Percentiles rank a stretch among this genome's conserved stretches.
These are phyloP conservation scores for Arabidopsis hybrid DNA, from an alignment of 441 rosid species.

Conservation along the genomic window DNA sequence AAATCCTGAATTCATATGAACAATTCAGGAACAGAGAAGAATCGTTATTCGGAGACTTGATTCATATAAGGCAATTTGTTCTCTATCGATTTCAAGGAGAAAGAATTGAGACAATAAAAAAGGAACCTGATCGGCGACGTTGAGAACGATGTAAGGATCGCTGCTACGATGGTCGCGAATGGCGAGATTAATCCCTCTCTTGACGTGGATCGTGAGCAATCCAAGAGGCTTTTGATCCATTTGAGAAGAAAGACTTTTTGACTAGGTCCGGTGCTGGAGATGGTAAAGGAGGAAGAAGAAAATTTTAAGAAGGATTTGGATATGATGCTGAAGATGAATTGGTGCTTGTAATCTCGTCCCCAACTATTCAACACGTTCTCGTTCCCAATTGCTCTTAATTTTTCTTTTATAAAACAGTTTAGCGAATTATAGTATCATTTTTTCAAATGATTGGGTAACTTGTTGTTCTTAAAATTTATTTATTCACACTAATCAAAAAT, in stretches of 20 bases:
- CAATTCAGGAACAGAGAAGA: background rate
- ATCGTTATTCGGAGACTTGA: background rate
- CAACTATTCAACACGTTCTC: slow-evolving; percentile 43
- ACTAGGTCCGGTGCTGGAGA: slow-evolving; percentile 1
- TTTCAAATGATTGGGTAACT: too few species aligned
- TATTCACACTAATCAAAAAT: too few species aligned
- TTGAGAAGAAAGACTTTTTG: background rate
- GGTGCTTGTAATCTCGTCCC: slow-evolving; percentile 21
- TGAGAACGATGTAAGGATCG: slow-evolving; percentile 61
- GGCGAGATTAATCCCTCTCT: slow-evolving; percentile 58
- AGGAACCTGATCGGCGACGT: slow-evolving; percentile 52
- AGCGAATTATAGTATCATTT: too few species aligned
- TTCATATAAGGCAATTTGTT: background rate
- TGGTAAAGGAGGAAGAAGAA: background rate
- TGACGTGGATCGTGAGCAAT: slow-evolving; percentile 48
- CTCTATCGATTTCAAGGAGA: background rate
- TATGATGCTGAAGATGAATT: background rate
- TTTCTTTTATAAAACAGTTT: too few species aligned
- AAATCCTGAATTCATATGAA: too few species aligned
- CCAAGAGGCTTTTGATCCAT: slow-evolving; percentile 52
- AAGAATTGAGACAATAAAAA: background rate
- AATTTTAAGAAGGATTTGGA: background rate
- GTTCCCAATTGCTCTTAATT: background rate
- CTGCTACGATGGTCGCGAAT: slow-evolving; percentile 57
- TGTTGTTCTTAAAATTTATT: too few species aligned